Evolutionary conservation across 305 asterid genomes (phyloP).

Genomic region (Fraxinus platypoda): DNA sequence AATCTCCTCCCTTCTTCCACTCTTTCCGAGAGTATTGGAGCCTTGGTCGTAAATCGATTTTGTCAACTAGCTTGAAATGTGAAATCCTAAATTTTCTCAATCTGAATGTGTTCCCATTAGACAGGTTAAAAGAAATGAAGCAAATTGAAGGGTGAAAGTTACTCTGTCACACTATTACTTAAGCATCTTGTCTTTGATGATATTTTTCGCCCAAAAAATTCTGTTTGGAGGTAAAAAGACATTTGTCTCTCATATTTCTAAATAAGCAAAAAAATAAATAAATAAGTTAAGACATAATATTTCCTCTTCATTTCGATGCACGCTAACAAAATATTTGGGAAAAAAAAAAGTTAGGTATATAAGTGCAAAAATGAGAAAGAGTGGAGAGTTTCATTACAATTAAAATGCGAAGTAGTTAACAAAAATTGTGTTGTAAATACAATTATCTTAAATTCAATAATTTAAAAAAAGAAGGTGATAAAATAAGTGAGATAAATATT

Average conservation of each 20-base stretch:
- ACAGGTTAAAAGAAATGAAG: background rate
- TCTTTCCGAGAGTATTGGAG: background rate
- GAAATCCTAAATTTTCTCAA: background rate
- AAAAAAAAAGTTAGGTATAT: background rate
- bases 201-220: background rate
- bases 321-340: background rate
- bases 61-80: background rate
- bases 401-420: background rate
- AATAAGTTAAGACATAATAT: background rate
- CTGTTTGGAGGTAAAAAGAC: background rate
- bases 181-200: background rate
- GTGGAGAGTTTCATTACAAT: background rate
- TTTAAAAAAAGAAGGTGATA: background rate
- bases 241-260: background rate
- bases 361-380: background rate
- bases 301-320: background rate
- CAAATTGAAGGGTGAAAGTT: background rate
- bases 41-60: background rate
- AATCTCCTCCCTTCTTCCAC: background rate
- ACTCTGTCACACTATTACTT: background rate
- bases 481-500: background rate
- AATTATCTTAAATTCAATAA: background rate
- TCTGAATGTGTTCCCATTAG: background rate
- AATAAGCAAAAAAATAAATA: background rate
- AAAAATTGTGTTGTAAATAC: background rate